Evolutionary conservation across 2,329 filamentous ascomycete species (phyloP), one percentile per base, ranked within the genome.

Genomic region (Ceratocystis harringtonii): DNA sequence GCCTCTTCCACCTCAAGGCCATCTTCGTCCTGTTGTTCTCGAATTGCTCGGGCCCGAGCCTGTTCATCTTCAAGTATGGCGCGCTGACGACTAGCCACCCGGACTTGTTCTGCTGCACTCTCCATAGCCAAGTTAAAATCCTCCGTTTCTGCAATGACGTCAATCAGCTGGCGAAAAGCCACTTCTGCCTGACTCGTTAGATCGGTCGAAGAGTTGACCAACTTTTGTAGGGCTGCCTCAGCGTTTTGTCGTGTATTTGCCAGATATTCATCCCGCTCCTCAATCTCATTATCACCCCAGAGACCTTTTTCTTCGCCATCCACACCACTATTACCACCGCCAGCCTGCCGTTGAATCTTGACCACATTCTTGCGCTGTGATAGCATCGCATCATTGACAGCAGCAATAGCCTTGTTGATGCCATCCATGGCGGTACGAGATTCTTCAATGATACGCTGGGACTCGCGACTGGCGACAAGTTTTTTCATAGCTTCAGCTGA

Each of bases 121-220:
- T 70, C 70, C 12, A 80, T 69, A 19, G 80, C 73, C 5, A 69
- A 71, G 48, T 70, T 71, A 62, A 80, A 76, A 65, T 84, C 81
- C 68, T 82, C 77, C 1, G 83, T 71, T 68, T 78, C 78, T 52
- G 75, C 76, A 65, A 75, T 76, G 62, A 75, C 71, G 69, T 85
- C 82, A 32, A 84, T 78, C 10, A 79, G 71, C 44, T 75, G 71
- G 12, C 82, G 77, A 36, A 81, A 71, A 0, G 78, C 75, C 22
- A 71, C 70, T 69, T 84, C 82, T 5, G 78, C 63, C n/a, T 61
- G 41, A 3, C 10, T 41, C 2, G 61, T 65, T 19, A 44, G 19
- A 17, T 32, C 25, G 6, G 58, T 55, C 32, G 66, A 61, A 6
- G 45, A 60, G 19, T 65, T 30, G 32, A 63, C 48, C 19, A 67